Conservation (phyloP, 257 asterid genomes). For the Gentiana straminea region DNA sequence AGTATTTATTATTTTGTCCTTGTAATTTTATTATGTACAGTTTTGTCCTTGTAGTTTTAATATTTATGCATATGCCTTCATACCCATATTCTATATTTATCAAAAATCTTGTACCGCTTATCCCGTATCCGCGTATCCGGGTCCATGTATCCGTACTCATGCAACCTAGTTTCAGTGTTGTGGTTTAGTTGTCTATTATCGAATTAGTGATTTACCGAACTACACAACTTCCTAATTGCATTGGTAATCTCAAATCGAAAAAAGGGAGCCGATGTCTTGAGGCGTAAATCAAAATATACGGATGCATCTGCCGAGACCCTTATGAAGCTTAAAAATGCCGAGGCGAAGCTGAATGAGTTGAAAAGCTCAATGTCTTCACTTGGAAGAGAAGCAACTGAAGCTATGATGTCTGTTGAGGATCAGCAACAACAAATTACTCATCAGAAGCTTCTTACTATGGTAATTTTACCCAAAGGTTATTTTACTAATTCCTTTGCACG, state of each 20-base stretch:
- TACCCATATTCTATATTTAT: no score
- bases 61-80: no score
- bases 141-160: no score
- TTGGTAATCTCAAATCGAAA: neutral
- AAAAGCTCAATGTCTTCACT: conserved; percentile 70
- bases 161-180: neutral
- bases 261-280: conserved; percentile 80
- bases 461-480: conserved; percentile 12
- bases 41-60: no score
- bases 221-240: neutral
- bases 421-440: conserved; percentile 74
- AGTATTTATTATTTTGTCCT: no score
- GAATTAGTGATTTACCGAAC: conserved; percentile 1
- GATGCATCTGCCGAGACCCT: conserved; percentile 67
- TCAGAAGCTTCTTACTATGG: conserved; percentile 71
- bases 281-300: conserved; percentile 74
- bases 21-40: no score
- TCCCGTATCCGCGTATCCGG: no score
- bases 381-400: conserved; percentile 86
- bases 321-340: conserved; percentile 68
- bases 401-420: conserved; percentile 82
- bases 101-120: no score
- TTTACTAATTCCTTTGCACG: no score
- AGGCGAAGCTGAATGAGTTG: conserved; percentile 57
- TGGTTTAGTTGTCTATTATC: neutral